Base-by-base conservation (phyloP, 495 filamentous ascomycete genomes). In the Corynascus novoguineensis region DNA sequence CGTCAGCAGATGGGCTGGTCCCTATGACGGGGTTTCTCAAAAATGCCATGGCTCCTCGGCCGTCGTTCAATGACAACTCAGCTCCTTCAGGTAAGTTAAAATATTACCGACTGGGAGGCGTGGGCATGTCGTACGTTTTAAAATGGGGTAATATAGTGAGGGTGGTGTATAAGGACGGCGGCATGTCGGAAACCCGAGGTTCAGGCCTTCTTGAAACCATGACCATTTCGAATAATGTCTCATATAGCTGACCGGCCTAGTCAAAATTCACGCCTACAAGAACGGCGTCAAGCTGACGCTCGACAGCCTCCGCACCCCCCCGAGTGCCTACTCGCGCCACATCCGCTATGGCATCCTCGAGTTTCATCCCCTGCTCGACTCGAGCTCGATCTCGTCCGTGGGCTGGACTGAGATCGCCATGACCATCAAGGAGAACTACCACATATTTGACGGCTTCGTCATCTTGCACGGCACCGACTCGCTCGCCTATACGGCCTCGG, bases 391-490 rank as follows among this genome's bases (percentile, higher is more conserved):
- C 65, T 88, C 92, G 60, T 88, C 89, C 35, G 82, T 83, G 47
- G 92, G 92, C 22, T 98, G 93, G 93, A 83, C 85, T 1, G 80
- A 90, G 67, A 97, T 98, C 59, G 91, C 92, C 0, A 74, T 76
- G 35, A 74, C 80, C 8, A 75, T 85, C 62, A 66, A 79, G 60
- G 74, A 82, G 42, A 98, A 98, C 71, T 98, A 97, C 71, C 82
- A 84, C 48, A 81, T 90, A 4, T 98, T 91, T 66, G 93, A 97
- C 71, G 91, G 86, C 21, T 98, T 98, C 67, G 91, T 98, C 10
- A 78, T 98, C 17, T 81, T 97, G n/a, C 93, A 98, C 70, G 93
- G 93, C 59, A 98, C 93, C 3, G 93, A 98, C 69, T 91, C 86
- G 52, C 76, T 97, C 51, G 88, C 92, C 10, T 97, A 96, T 69